Conservation (phyloP, 2,329 filamentous ascomycete species). For the Cordyceps pruinosa region DNA sequence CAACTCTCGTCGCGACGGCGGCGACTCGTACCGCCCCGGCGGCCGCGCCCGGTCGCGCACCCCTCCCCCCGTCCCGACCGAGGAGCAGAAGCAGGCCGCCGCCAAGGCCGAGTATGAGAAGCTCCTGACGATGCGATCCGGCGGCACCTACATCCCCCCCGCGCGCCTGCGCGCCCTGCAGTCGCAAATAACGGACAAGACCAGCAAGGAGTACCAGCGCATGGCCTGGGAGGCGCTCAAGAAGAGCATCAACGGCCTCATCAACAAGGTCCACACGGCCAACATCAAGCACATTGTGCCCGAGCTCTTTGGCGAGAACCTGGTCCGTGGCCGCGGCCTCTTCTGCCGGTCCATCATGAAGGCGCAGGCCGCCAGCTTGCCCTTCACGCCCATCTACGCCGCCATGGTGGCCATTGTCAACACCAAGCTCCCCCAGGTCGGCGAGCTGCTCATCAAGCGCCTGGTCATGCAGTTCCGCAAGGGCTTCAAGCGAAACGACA, state of each 20-base stretch:
- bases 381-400: conserved; percentile 93
- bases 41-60: conserved; percentile 25
- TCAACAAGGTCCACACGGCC: conserved; percentile 97
- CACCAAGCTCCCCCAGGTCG: conserved; percentile 91
- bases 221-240: conserved; percentile 99
- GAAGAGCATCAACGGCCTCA: conserved; percentile 96
- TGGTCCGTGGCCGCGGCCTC: conserved; percentile 81
- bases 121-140: conserved; percentile 84
- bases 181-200: conserved; percentile 94
- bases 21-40: conserved; percentile 43
- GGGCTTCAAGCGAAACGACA: conserved; percentile 93
- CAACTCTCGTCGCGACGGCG: conserved; percentile 29
- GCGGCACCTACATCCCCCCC: conserved; percentile 93
- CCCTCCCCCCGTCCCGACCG: conserved; percentile 45
- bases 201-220: conserved; percentile 92
- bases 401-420: conserved; percentile 96
- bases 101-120: conserved; percentile 93
- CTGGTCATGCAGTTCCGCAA: conserved; percentile 91
- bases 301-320: conserved; percentile 90
- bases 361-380: conserved; percentile 89
- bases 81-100: conserved; percentile 78
- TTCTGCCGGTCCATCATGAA: conserved; percentile 98
- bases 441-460: conserved; percentile 79
- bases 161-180: conserved; percentile 85
- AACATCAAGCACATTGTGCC: conserved; percentile 98